Conservation (phyloP, 495 filamentous ascomycete genomes). For the Penicillium angulare region DNA sequence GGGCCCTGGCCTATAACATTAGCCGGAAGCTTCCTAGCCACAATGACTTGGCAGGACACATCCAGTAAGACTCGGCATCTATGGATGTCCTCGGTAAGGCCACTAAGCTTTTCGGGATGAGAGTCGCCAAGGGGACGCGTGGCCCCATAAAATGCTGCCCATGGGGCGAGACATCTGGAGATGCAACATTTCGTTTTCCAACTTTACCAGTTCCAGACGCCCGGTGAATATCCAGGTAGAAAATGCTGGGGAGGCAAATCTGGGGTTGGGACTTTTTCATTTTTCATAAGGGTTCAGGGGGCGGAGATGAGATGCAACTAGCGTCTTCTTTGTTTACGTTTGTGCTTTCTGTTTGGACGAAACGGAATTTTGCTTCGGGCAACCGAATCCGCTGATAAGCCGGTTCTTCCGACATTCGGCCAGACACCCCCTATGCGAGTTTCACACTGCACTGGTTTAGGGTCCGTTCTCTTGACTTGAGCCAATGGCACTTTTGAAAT, state of each 20-base stretch:
- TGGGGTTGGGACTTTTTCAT: slow-evolving; percentile 5
- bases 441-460: neutral
- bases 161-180: slow-evolving; percentile 11
- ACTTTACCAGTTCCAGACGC: slow-evolving; percentile 17
- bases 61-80: neutral
- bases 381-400: slow-evolving; percentile 8
- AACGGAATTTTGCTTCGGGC: neutral
- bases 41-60: neutral
- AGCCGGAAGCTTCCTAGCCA: neutral
- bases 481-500: neutral
- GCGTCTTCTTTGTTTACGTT: neutral
- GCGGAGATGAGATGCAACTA: neutral
- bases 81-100: neutral
- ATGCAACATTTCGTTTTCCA: neutral
- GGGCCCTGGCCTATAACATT: slow-evolving; percentile 1
- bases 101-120: neutral
- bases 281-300: neutral
- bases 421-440: neutral
- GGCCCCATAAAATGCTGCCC: slow-evolving; percentile 1
- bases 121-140: neutral
- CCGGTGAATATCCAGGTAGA: slow-evolving; percentile 11
- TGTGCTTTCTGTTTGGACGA: neutral
- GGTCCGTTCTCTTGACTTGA: neutral
- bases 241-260: slow-evolving; percentile 13
- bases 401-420: slow-evolving; percentile 12